Evolutionary conservation across 768 basidiomycete genomes (phyloP).

Genomic region (Termitomyces sp.): DNA sequence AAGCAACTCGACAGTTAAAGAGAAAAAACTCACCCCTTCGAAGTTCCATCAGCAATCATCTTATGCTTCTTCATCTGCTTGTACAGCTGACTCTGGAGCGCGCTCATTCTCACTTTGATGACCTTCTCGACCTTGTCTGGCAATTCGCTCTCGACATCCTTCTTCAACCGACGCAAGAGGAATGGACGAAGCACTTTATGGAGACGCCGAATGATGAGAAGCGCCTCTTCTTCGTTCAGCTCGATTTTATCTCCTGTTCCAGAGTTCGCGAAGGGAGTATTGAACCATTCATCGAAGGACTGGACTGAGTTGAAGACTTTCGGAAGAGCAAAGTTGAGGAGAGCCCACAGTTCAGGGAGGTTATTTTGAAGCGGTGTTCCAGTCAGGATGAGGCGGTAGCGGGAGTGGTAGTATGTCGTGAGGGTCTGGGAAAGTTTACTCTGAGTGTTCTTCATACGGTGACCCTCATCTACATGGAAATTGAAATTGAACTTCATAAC

Average conservation of each 20-base stretch:
- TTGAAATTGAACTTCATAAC: neutral
- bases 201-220: constrained; percentile 93
- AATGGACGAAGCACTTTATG: constrained; percentile 96
- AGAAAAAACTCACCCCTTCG: constrained; percentile 57
- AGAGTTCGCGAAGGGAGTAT: constrained; percentile 98
- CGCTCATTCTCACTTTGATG: constrained; percentile 94
- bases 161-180: constrained; percentile 88
- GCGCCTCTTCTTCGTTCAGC: constrained; percentile 98
- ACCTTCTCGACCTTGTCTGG: constrained; percentile 99
- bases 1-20: neutral
- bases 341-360: constrained; percentile 91
- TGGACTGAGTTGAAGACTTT: constrained; percentile 99
- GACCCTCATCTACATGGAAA: constrained; percentile 83
- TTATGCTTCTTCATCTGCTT: constrained; percentile 99
- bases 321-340: constrained; percentile 92
- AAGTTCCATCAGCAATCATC: constrained; percentile 85
- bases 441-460: constrained; percentile 97
- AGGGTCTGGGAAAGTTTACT: constrained; percentile 85
- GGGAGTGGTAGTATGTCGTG: constrained; percentile 88
- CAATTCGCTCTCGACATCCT: constrained; percentile 93
- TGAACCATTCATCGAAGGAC: constrained; percentile 99
- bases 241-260: constrained; percentile 98
- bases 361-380: constrained; percentile 98
- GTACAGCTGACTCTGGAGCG: constrained; percentile 87
- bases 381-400: constrained; percentile 90